Evolutionary conservation across 2,329 filamentous ascomycete species (phyloP), one percentile per base, ranked within the genome.

Genomic region (Fusarium albidum): DNA sequence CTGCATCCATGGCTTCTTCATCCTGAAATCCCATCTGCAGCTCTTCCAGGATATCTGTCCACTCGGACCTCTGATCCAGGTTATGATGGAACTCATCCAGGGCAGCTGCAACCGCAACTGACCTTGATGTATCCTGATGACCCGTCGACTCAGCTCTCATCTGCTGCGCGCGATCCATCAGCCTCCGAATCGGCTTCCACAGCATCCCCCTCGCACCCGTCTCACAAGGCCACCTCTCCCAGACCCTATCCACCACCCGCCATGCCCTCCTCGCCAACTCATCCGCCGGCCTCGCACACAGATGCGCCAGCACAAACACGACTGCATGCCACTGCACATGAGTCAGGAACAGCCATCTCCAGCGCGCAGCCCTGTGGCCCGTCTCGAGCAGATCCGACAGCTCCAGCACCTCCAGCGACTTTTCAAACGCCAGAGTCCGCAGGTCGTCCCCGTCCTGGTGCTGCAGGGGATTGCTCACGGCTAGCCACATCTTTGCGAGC

Each of bases 311-410:
- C 5, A 86, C 76, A 65, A 85, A 87, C 2, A 84, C 84, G 29
- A 87, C 75, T 5, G 83, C 82, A 65, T 87, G 84, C 85, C 85
- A 88, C 65, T 88, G 85, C 61, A 85, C 80, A 53, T 87, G 85
- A 1, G 83, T 86, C 13, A 77, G 75, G 73, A 87, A 87, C 0
- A 87, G 74, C 86, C 86, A 89, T 35, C 81, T 78, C 85, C 85
- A 89, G 64, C 84, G 83, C 64, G 79, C 77, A 0, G 83, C 87
- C 13, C 80, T 77, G 31, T 79, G 76, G 63, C 85, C 81, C 2
- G 77, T 81, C 61, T 85, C 79, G 15, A 88, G 73, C 4, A 87
- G 70, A 15, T 81, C 72, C 5, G 79, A 77, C 65, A 87, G 87
- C 65, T 88, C 85, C 41, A 87, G 77, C 27, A 87, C 82, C 63